phyloP scores from a whole-genome alignment of 2,329 filamentous ascomycete genomes.

The Coniochaeta sp. region DNA sequence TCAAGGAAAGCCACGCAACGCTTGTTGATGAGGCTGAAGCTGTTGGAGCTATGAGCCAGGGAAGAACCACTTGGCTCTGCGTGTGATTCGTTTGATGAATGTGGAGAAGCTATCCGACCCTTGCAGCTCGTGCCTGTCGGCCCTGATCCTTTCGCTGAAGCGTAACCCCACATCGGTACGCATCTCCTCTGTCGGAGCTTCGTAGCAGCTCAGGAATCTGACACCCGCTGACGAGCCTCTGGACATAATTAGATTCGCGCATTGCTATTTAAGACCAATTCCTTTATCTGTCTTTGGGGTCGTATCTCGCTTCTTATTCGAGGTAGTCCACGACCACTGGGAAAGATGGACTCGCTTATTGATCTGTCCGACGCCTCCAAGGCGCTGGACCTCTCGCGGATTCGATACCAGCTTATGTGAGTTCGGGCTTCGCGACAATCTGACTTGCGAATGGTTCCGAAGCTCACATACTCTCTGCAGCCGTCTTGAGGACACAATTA shows the following conservation, averaged over 20 bases:
- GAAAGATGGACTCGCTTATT: constrained; percentile 78
- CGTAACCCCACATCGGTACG: background rate
- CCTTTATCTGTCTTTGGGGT: too few species aligned
- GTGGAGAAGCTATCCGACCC: background rate
- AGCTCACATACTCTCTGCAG: constrained; percentile 35
- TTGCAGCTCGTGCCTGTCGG: background rate
- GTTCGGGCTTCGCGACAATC: constrained; percentile 18
- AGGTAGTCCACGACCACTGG: background rate
- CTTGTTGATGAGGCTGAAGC: background rate
- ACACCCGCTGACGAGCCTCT: too few species aligned
- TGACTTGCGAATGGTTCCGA: background rate
- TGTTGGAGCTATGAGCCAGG: background rate
- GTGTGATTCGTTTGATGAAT: background rate
- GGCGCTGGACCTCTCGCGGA: constrained; percentile 83
- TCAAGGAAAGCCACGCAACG: background rate
- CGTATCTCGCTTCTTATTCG: background rate
- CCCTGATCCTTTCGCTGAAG: too few species aligned
- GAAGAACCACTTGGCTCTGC: background rate
- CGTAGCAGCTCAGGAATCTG: too few species aligned
- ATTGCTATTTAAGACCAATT: background rate
- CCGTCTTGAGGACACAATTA: constrained; percentile 95
- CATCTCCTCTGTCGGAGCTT: constrained; percentile 1
- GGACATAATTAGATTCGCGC: too few species aligned
- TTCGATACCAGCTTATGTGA: constrained; percentile 90
- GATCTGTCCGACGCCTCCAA: constrained; percentile 78